These are phyloP conservation scores for Carex arenaria DNA, from an alignment of 202 grass and related monocot species.

Conservation along the genomic window DNA sequence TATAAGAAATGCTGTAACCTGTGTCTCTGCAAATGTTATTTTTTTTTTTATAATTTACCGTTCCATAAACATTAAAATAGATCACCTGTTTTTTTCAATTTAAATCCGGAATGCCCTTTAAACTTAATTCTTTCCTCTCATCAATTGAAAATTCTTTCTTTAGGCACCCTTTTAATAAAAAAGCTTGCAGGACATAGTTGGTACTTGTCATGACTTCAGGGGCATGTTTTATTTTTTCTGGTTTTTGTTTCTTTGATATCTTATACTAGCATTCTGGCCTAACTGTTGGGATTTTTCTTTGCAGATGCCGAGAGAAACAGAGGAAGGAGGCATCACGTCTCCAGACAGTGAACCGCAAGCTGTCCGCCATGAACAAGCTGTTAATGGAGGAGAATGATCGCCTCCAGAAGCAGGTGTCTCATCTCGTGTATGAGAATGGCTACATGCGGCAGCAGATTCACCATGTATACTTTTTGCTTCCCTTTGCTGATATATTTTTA, in stretches of 20 bases:
- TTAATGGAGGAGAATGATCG: slow-evolving; percentile 99
- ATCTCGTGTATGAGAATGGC: slow-evolving; percentile 90
- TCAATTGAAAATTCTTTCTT: neutral
- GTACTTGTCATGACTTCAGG: slow-evolving; percentile 13
- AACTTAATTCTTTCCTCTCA: neutral
- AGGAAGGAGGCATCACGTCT: slow-evolving; percentile 92
- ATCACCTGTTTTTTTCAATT: neutral
- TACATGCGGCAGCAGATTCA: slow-evolving; percentile 75
- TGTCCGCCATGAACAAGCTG: slow-evolving; percentile 97
- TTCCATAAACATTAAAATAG: neutral
- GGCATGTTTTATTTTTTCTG: neutral
- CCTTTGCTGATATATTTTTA: neutral
- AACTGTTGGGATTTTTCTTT: neutral
- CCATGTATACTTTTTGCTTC: slow-evolving; percentile 36
- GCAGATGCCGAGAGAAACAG: slow-evolving; percentile 91
- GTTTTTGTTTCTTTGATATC: neutral
- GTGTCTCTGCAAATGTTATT: neutral
- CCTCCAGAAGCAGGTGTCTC: slow-evolving; percentile 97
- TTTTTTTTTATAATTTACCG: neutral
- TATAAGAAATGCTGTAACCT: neutral
- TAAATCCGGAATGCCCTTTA: neutral
- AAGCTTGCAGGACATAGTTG: neutral
- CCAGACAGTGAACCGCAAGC: slow-evolving; percentile 89
- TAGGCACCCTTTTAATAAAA: neutral
- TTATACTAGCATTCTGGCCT: neutral